These are phyloP conservation scores for Fraxinus quadrangulata DNA, from an alignment of 257 asterid genomes.

Conservation along the genomic window DNA sequence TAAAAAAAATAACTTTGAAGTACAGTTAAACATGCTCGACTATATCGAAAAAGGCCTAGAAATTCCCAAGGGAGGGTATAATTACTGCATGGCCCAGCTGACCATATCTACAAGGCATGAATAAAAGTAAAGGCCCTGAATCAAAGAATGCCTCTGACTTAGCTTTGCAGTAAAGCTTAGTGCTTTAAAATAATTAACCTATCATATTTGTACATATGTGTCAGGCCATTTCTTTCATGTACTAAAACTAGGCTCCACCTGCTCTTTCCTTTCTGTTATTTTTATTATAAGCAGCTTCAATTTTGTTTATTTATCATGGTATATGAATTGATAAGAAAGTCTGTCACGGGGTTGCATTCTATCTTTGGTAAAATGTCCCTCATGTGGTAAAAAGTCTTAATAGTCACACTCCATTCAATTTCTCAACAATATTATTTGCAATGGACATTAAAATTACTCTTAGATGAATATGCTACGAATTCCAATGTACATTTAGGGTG, in stretches of 20 bases:
- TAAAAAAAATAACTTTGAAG: neutral
- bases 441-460: too few relatives aligned
- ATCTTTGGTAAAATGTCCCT: neutral
- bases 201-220: conserved; percentile 11
- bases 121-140: neutral
- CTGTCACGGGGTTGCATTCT: neutral
- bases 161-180: conserved; percentile 34
- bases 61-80: neutral
- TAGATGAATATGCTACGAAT: too few relatives aligned
- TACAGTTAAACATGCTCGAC: neutral
- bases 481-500: too few relatives aligned
- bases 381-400: neutral
- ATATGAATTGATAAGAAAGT: neutral
- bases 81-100: conserved; percentile 26
- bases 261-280: neutral
- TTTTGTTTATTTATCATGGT: neutral
- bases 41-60: neutral
- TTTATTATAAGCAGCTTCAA: neutral
- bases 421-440: too few relatives aligned
- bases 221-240: neutral
- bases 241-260: conserved; percentile 20
- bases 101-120: neutral
- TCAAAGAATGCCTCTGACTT: conserved; percentile 20
- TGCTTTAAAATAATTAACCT: conserved; percentile 17
- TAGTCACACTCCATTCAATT: too few relatives aligned